Percentiles rank a stretch among this genome's conserved stretches.
phyloP scores from a whole-genome alignment of 78 protist genomes.

The Dictyostelium intermedium region DNA sequence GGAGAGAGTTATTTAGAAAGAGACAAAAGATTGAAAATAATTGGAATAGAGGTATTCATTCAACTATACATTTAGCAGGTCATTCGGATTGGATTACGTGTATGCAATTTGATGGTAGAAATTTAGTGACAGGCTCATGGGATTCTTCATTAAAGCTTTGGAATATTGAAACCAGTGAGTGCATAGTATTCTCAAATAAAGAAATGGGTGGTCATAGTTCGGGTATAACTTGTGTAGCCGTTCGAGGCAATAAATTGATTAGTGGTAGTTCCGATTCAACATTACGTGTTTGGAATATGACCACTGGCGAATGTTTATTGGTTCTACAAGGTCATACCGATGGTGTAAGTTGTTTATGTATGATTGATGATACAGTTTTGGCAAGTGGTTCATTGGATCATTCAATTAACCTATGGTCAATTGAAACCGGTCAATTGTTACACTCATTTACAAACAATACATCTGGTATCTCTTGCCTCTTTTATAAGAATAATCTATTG shows the following conservation, averaged over 20 bases:
- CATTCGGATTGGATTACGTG: conserved; percentile 60
- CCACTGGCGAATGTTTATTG: conserved; percentile 46
- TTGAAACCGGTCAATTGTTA: conserved; percentile 40
- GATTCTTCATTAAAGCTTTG: conserved; percentile 36
- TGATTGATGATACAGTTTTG: conserved; percentile 33
- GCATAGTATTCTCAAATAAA: neutral
- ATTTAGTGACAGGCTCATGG: conserved; percentile 51
- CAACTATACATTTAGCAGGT: neutral
- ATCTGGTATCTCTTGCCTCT: conserved; percentile 57
- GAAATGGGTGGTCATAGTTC: conserved; percentile 35
- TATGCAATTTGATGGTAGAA: conserved; percentile 51
- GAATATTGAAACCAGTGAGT: conserved; percentile 58
- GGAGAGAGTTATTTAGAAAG: conserved; percentile 54
- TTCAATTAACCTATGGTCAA: conserved; percentile 48
- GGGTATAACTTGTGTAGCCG: conserved; percentile 45
- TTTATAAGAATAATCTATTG: conserved; percentile 44
- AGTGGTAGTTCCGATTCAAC: conserved; percentile 70
- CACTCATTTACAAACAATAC: conserved; percentile 22
- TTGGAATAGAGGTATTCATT: conserved; percentile 7
- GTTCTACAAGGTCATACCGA: conserved; percentile 37
- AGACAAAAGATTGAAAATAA: conserved; percentile 29
- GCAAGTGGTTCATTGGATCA: conserved; percentile 67
- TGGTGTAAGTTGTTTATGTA: conserved; percentile 63
- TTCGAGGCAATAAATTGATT: conserved; percentile 29
- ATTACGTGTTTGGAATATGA: conserved; percentile 37